Conservation (phyloP, 2,329 filamentous ascomycete species). For the Raffaelea ambrosiae region DNA sequence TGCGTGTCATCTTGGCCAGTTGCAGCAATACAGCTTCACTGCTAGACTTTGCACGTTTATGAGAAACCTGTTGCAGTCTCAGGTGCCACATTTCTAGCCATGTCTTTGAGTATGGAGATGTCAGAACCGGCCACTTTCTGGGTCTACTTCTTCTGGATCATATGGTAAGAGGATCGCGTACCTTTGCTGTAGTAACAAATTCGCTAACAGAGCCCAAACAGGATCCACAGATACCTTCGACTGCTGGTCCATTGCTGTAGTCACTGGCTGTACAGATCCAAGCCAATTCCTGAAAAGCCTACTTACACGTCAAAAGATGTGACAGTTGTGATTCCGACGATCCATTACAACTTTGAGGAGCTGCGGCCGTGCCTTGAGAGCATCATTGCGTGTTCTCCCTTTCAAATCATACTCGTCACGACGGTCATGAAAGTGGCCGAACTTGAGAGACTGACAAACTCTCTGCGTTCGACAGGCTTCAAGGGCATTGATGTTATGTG, state of each 20-base stretch:
- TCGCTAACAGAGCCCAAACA: too few relatives aligned
- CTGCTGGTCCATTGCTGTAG: conserved; percentile 77
- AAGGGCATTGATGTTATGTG: conserved; percentile 65
- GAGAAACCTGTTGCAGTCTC: background rate
- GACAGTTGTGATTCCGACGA: conserved; percentile 88
- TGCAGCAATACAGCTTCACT: too few relatives aligned
- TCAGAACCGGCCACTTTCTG: conserved; percentile 37
- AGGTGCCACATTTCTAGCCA: background rate
- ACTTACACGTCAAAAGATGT: conserved; percentile 74
- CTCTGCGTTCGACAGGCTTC: conserved; percentile 31
- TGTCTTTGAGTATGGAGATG: conserved; percentile 17
- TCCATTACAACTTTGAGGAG: conserved; percentile 79
- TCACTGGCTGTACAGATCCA: conserved; percentile 81
- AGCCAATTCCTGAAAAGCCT: conserved; percentile 74
- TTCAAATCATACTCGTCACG: conserved; percentile 76
- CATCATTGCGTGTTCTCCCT: conserved; percentile 61
- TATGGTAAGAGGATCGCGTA: conserved; percentile 31
- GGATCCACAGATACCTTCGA: conserved; percentile 80
- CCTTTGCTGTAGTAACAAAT: too few relatives aligned
- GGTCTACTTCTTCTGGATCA: conserved; percentile 28
- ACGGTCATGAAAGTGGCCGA: conserved; percentile 69
- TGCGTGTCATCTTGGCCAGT: too few relatives aligned
- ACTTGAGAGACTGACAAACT: conserved; percentile 57
- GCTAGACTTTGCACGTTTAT: background rate
- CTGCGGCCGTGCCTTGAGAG: conserved; percentile 73